Percentiles rank a stretch among this genome's conserved stretches.
Evolutionary conservation across 352 stramenopile species (phyloP).

Genomic region (Phytopythium helicoides): DNA sequence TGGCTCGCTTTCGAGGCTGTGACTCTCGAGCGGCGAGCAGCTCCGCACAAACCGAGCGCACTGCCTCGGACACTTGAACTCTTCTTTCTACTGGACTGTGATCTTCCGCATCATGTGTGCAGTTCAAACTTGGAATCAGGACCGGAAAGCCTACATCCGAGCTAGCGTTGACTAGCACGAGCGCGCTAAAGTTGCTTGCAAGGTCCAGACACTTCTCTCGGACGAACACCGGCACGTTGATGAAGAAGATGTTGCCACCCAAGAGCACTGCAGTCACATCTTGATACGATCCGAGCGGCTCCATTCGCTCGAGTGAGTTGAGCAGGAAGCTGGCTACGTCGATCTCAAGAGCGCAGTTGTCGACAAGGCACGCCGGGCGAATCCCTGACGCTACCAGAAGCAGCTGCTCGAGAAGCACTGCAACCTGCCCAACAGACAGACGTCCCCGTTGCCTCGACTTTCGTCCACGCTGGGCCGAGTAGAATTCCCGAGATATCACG

Average conservation of each 20-base stretch:
- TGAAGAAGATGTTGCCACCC: constrained; percentile 44
- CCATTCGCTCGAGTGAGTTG: constrained; percentile 5
- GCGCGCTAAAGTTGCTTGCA: constrained; percentile 11
- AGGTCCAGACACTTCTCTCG: constrained; percentile 26
- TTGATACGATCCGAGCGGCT: not conserved
- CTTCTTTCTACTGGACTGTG: not conserved
- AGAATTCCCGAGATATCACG: not conserved
- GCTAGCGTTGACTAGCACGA: constrained; percentile 36
- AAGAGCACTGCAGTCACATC: constrained; percentile 27
- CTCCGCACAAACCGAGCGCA: constrained; percentile 1
- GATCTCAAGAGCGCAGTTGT: constrained; percentile 32
- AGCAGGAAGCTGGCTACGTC: constrained; percentile 21
- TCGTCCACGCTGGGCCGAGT: not conserved
- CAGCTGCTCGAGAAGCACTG: constrained; percentile 31
- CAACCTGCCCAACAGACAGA: constrained; percentile 20
- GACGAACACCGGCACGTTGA: constrained; percentile 31
- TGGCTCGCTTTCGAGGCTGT: constrained; percentile 6
- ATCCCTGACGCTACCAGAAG: constrained; percentile 33
- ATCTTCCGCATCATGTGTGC: too few relatives aligned
- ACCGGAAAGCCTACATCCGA: constrained; percentile 12
- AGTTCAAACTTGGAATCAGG: not conserved
- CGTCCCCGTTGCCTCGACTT: not conserved
- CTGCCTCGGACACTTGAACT: not conserved
- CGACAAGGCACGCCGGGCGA: constrained; percentile 39
- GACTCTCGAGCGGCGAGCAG: not conserved